Conservation (phyloP, 2,329 filamentous ascomycete genomes). For the Aspergillus novoparasiticus region DNA sequence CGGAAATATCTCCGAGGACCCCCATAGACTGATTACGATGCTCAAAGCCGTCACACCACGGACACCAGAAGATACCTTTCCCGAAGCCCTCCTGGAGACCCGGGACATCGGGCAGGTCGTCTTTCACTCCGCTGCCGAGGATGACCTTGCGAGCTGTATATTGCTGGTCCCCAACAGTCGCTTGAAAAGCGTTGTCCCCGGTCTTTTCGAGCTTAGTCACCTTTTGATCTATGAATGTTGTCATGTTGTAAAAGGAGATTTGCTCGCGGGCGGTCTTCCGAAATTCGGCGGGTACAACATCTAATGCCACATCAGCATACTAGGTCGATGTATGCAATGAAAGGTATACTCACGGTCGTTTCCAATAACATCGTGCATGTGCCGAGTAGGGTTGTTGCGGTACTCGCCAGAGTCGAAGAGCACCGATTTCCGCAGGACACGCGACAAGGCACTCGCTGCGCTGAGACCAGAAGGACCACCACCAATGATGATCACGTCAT, state of each 20-base stretch:
- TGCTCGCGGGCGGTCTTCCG: not conserved
- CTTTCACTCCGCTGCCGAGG: not conserved
- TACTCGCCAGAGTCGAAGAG: conserved; percentile 62
- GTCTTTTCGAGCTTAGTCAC: not conserved
- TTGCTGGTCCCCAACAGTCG: not conserved
- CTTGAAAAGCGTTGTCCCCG: not conserved
- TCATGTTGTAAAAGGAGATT: not conserved
- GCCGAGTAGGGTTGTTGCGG: conserved; percentile 57
- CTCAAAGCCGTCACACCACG: conserved; percentile 65
- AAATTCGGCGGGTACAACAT: not conserved
- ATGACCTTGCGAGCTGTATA: not conserved
- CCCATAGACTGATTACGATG: conserved; percentile 60
- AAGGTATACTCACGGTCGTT: conserved; percentile 51
- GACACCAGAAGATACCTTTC: conserved; percentile 63
- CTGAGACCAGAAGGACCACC: conserved; percentile 59
- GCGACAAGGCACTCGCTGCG: conserved; percentile 57
- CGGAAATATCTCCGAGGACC: conserved; percentile 42
- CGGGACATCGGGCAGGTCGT: conserved; percentile 49
- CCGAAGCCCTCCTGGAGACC: conserved; percentile 59
- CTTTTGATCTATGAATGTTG: not conserved
- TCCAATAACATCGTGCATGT: conserved; percentile 63
- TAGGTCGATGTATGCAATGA: not conserved
- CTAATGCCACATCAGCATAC: not conserved
- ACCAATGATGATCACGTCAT: conserved; percentile 59
- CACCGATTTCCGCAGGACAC: conserved; percentile 60